Base-by-base conservation (phyloP, 176 grass and related monocot genomes). In the Musa acuminata region DNA sequence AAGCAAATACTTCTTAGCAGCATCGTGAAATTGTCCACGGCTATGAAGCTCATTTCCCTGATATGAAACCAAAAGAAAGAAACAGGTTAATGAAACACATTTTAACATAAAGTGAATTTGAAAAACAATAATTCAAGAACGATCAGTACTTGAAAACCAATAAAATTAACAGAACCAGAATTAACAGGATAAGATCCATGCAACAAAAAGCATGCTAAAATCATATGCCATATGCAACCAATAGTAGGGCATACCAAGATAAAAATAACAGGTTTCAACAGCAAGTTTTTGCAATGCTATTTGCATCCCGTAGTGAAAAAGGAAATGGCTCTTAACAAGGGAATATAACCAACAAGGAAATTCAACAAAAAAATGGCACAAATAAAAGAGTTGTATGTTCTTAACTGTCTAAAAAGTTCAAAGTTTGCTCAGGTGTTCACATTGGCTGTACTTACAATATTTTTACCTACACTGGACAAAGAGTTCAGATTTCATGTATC, bases 21-120 rank as follows among this genome's bases (percentile, higher is more conserved):
- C 95, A 73, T 91, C 90, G 13, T 54, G 22, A 81, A 89, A 99
- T 84, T 91, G 72, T 17, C 83, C 95, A 75, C 11, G 52, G 69
- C 77, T 91, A 77, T 94, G 91, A 81, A 99, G 84, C 79, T 89
- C 90, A 75, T 94, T 99, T 21, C 95, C 95, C 95, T 99, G 78
- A 72, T 60, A 69, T 55, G 23, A 53, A 62, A 65, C 6, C 73
- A 58, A 67, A 73, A 87, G 73, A 20, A 17, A 64, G 1, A 76
- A 69, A 9, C 8, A 74, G 43, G 17, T 20, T 70, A 21, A 10
- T 70, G 16, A 50, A 70, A 50, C 48, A 51, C 22, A 29, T 0
- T 10, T 26, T 24, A 24, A n/a, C 22, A 65, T 2, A 65, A 11
- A 12, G 3, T 27, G 9, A 13, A 43, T 43, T 43, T 6, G 4